Base-by-base conservation (phyloP, 257 asterid genomes). In the Catharanthus roseus region DNA sequence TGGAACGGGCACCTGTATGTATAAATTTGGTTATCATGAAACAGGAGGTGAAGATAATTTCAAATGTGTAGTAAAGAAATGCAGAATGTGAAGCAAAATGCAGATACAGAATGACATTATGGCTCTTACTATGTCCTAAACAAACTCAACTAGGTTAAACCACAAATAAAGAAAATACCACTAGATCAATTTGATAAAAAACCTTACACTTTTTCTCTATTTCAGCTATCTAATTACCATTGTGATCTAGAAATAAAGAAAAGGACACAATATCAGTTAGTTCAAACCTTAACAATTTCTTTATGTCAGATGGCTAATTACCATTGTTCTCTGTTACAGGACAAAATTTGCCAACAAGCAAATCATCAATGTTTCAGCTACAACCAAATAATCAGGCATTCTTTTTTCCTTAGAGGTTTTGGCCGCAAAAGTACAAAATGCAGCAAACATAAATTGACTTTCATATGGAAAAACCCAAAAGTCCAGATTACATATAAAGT, bases 1-100 rank as follows among this genome's bases (percentile, higher is more conserved):
- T 89, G 96, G 77, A 75, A 95, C 0, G 97, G 99, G 75, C 99
- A 95, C 87, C 99, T 95, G 90, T 82, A 77, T 53, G 70, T 68
- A 45, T 39, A 64, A 80, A 77, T 28, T 56, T 44, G 18, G 7
- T 71, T 62, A 68, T 72, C 71, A 83, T 69, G 71, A 33, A 72
- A 62, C 24, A 50, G 21, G 5, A 57, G 39, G 54, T 24, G 11
- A 21, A 10, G 26, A 36, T 36, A 68, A 58, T 34, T 36, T 28
- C 31, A n/a, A 33, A 41, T 11, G 23, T 24, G 42, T 18, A 53
- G 67, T 19, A 49, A 73, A 53, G 38, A 66, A 28, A 33, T 65
- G 49, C 67, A 38, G 47, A 34, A 6, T 16, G 8, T 38, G 42
- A 3, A 38, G 42, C 42, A 38, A 38, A 38, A 38, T 38, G 42